Percentiles rank a stretch among this genome's conserved stretches.
These are phyloP conservation scores for Entamoeba nuttalli DNA, from an alignment of 208 protist species.

Conservation along the genomic window DNA sequence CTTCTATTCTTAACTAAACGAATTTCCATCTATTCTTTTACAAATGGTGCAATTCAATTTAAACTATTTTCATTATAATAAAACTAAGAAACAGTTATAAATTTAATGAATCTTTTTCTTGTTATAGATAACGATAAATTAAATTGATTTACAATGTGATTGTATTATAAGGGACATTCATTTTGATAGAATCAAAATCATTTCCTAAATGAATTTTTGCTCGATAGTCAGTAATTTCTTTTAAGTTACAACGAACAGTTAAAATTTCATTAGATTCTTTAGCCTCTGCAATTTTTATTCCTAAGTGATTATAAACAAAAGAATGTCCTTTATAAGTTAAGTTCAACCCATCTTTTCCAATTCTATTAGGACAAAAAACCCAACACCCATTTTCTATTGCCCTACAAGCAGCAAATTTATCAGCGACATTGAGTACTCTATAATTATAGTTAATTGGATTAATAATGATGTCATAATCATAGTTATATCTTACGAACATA, in stretches of 20 bases:
- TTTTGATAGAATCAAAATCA: neutral
- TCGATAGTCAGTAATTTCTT: neutral
- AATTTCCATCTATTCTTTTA: no score
- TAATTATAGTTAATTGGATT: neutral
- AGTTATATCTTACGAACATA: neutral
- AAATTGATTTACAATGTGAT: no score
- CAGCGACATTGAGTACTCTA: neutral
- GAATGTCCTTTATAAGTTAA: neutral
- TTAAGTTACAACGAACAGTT: neutral
- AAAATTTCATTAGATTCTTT: neutral
- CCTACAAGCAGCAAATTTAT: neutral
- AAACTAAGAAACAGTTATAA: no score
- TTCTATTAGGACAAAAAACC: neutral
- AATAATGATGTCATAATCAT: neutral
- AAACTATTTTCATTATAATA: no score
- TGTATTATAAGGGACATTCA: no score
- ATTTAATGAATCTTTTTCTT: no score
- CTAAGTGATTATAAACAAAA: neutral
- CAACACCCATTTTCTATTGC: neutral
- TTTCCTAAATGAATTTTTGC: neutral
- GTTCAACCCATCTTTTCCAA: neutral
- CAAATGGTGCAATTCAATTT: no score
- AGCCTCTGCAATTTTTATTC: neutral
- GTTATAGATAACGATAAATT: no score
- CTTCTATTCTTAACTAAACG: no score